A percentile compares a stretch with the other conserved stretches of the same genome.
Conservation (phyloP, 1,284 basidiomycete genomes). For the Rhizoctonia solani region DNA sequence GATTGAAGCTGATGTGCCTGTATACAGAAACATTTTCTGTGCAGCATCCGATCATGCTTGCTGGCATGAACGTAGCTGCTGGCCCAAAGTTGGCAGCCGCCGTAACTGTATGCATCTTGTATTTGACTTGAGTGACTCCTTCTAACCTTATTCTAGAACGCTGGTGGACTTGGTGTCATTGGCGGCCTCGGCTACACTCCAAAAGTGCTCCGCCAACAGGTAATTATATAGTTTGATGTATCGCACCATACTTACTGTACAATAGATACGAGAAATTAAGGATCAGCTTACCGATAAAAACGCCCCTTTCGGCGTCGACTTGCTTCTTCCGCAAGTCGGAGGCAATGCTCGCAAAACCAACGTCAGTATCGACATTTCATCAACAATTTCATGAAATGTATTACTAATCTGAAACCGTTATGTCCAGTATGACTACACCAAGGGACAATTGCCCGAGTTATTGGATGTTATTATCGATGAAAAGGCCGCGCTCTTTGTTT, state of each 20-base stretch:
- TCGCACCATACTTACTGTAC: background rate
- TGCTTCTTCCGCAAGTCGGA: conserved; percentile 81
- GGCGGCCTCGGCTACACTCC: conserved; percentile 83
- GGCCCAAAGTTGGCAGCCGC: conserved; percentile 82
- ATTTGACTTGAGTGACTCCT: background rate
- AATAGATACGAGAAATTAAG: conserved; percentile 77
- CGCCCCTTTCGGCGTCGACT: conserved; percentile 84
- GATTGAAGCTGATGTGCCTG: too few relatives aligned
- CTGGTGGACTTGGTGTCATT: conserved; percentile 85
- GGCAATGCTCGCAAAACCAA: conserved; percentile 85
- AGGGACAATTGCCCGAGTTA: conserved; percentile 76
- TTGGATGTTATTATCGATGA: conserved; percentile 88
- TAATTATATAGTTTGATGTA: conserved; percentile 43
- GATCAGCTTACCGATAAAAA: conserved; percentile 66
- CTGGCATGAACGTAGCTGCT: conserved; percentile 80
- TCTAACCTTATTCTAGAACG: conserved; percentile 52
- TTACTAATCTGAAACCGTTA: conserved; percentile 9
- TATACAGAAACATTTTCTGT: conserved; percentile 83
- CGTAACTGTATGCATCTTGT: conserved; percentile 51
- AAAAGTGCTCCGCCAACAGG: conserved; percentile 72
- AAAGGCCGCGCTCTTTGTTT: conserved; percentile 81
- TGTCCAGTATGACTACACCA: conserved; percentile 74
- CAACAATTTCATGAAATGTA: conserved; percentile 17
- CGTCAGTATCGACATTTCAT: conserved; percentile 51
- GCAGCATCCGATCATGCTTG: conserved; percentile 85